Base-by-base conservation (phyloP, 1,139 yeast species). In the Eremothecium coryli region DNA sequence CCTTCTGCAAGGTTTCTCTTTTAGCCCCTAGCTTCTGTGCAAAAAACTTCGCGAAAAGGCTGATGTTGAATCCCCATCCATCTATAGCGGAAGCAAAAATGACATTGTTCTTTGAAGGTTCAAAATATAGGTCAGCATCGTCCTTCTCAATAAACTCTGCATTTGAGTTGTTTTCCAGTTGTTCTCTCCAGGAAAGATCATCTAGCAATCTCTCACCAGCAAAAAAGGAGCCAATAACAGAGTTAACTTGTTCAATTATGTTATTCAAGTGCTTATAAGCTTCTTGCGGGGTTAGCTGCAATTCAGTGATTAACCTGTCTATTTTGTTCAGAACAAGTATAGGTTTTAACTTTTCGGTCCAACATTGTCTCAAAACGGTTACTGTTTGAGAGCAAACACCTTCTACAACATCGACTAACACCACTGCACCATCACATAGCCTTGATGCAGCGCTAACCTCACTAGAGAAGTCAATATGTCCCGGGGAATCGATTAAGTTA, bases 301-400 rank as follows among this genome's bases (percentile, higher is more conserved):
- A 70, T 52, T 93, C 98, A 0, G 75, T 66, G 33, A 88, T 71
- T 45, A 93, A 65, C 43, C 98, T 68, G 57, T 93, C 99, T 39
- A 93, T 76, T 59, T 93, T 93, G 60, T 93, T 93, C 49, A 93
- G 63, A n/a, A 93, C 96, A 38, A 93, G 66, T 4, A 93, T 64
- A 1, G 97, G 96, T 54, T 79, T 84, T 47, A 93, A 64, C 46
- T 82, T 79, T 54, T 93, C 98, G 4, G 80, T 73, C 97, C 98
- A 90, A 38, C 95, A 85, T 56, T 93, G 98, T 51, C 97, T 72
- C 40, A 93, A 65, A 1, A 93, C 98, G 17, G 93, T 88, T 7
- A 90, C 84, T 0, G 98, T 93, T 56, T 90, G 98, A 0, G 95
- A 86, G 52, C 97, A 86, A 0, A 93, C 97, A 21, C 99, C 99